A percentile compares a stretch with the other conserved stretches of the same genome.
phyloP scores from a whole-genome alignment of 192 early-diverging fungal genomes.

The Linnemannia schmuckeri region DNA sequence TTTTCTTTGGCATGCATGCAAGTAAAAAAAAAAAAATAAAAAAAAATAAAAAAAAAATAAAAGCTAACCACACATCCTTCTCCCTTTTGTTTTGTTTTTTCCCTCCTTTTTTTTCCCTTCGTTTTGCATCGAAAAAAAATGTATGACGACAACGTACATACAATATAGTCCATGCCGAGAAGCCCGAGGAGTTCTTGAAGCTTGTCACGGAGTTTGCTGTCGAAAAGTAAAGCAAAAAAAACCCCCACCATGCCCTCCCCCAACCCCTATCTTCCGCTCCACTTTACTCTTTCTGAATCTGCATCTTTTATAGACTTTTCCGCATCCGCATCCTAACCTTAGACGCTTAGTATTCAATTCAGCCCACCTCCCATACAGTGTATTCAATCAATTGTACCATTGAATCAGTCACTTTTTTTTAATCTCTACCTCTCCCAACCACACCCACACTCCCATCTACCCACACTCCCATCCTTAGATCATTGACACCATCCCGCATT shows the following conservation, averaged over 20 bases:
- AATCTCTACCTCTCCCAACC: not conserved
- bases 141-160: not conserved
- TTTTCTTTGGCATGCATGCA: not conserved
- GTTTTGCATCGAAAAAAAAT: not conserved
- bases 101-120: not conserved
- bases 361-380: too few species aligned
- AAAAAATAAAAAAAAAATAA: not conserved
- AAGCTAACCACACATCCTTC: not conserved
- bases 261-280: not conserved
- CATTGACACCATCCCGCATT: not conserved
- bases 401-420: not conserved
- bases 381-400: too few species aligned
- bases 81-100: not conserved
- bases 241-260: not conserved
- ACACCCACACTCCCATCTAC: not conserved
- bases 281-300: too few species aligned
- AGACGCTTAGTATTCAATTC: too few species aligned
- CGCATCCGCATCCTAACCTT: too few species aligned
- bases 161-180: constrained; percentile 75
- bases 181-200: constrained; percentile 73
- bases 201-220: constrained; percentile 65
- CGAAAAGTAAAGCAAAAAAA: constrained; percentile 28
- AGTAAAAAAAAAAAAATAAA: not conserved
- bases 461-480: not conserved
- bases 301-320: too few species aligned